Base-by-base conservation (phyloP, 768 basidiomycete species). In the Auriscalpium orientale region DNA sequence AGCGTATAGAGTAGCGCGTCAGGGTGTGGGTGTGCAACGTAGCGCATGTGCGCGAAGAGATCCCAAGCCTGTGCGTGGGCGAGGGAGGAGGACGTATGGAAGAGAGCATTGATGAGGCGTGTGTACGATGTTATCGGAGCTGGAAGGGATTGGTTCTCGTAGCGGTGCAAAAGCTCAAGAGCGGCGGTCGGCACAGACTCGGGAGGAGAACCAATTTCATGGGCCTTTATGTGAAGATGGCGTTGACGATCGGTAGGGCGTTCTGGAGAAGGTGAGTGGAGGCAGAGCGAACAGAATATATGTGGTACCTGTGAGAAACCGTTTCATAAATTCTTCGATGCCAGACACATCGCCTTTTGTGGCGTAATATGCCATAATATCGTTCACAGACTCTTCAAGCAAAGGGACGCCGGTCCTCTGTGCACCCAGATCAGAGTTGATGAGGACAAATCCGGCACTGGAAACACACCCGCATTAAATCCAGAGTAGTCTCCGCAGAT, bases 11-110 rank as follows among this genome's bases (percentile, higher is more conserved):
- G 74, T 21, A 76, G 69, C 13, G 75, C 75, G 59, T 88, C 83
- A 0, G 95, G 94, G 4, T 74, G 72, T 1, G 92, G 85, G 67
- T 98, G 93, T 1, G 95, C 91, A 13, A 91, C 89, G 58, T 97
- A 94, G 47, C 95, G 90, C 90, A 97, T 95, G 69, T 99, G 95
- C 2, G 89, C 76, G 68, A 91, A 98, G 43, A 98, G 79, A 65
- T 98, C 91, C 91, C 92, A 97, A 3, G 90, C 95, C 58, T 91
- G 85, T 0, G 89, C 87, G 35, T 79, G 80, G 2, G 80, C 81
- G 1, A 67, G 38, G 64, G 70, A 59, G 11, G 72, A 70, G 8
- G 72, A 74, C 28, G 74, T 72, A 45, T 74, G 74, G 62, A 80
- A 81, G 36, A 84, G 83, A 46, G 76, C 69, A 6, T 74, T 72